Base-by-base conservation (phyloP, 192 early-diverging fungal species). In the Mortierella antarctica region DNA sequence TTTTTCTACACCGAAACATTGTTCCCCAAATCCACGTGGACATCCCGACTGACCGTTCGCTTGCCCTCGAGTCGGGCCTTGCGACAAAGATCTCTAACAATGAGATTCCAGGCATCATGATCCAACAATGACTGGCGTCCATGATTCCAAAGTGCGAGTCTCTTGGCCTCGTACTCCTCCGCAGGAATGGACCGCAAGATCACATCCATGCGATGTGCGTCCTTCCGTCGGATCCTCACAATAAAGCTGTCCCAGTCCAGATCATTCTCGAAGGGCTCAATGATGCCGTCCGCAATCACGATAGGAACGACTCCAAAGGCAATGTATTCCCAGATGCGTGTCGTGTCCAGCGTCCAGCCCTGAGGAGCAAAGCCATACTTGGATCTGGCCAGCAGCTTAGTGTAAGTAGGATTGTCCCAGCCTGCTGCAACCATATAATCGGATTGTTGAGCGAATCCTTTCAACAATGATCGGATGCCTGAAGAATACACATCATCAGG, bases 191-290 rank as follows among this genome's bases (percentile, higher is more conserved):
- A 56, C 17, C 63, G 13, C 39, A 70, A 31, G 9, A 70, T 73
- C 52, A 56, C 58, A 59, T 73, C 65, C 59, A 86, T 42, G 47
- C 76, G 61, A 50, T 86, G 83, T 1, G 67, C 83, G 15, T 85
- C 83, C 44, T 83, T 62, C 18, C 86, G 71, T 41, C 74, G 56
- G n/a, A 87, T 65, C 17, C 77, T 63, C 15, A 87, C 83, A 61
- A 71, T 72, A 47, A 87, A 85, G 4, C 63, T 62, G 63, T 87
- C 74, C 86, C 86, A 87, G 31, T 85, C 83, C 11, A 87, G 59
- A 65, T 87, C 86, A 66, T 82, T 71, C 65, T 87, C 83, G 66
- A 87, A 87, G 0, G 86, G 86, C 18, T 87, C 83, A 62, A 85
- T 73, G 46, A 87, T 87, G 9, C 83, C 86, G 67, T 87, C 86